A percentile compares a stretch with the other conserved stretches of the same genome.
phyloP scores from a whole-genome alignment of 352 stramenopile genomes.

The Pythium myriotylum region DNA sequence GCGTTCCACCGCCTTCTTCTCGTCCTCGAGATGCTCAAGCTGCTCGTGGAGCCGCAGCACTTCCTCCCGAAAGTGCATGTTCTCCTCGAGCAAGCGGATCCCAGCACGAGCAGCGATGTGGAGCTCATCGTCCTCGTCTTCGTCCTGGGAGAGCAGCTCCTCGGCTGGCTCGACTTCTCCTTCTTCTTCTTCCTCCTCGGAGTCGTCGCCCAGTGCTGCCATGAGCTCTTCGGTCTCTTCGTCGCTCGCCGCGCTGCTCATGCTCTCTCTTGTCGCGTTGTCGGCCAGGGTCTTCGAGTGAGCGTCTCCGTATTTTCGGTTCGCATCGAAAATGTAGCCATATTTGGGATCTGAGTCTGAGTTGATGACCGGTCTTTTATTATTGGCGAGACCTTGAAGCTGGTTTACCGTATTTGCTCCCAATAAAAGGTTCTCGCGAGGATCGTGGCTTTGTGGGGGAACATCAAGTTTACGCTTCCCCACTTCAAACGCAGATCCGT shows the following conservation, averaged over 20 bases:
- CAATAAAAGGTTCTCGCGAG: conserved; percentile 16
- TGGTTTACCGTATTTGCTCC: neutral
- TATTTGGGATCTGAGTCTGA: conserved; percentile 15
- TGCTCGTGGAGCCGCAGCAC: conserved; percentile 52
- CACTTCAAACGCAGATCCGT: neutral
- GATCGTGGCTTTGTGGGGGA: neutral
- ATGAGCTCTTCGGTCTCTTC: conserved; percentile 26
- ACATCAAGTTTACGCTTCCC: conserved; percentile 9
- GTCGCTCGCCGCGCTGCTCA: conserved; percentile 21
- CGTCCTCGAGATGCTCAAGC: conserved; percentile 32
- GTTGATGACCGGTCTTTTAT: conserved; percentile 6
- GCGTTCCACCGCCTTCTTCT: conserved; percentile 41
- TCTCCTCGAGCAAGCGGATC: conserved; percentile 72
- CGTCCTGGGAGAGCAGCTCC: conserved; percentile 13
- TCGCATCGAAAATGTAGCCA: conserved; percentile 23
- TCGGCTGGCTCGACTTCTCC: neutral
- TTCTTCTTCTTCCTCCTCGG: conserved; percentile 2
- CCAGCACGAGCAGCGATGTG: conserved; percentile 62
- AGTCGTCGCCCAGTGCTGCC: conserved; percentile 19
- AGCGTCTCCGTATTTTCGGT: too few species aligned
- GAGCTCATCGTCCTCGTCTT: conserved; percentile 48
- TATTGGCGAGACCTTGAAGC: conserved; percentile 29
- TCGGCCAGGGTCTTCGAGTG: too few species aligned
- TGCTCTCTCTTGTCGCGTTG: neutral
- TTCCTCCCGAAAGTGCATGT: conserved; percentile 67